A percentile compares a stretch with the other conserved stretches of the same genome.
These are phyloP conservation scores for Coelastrella sp. DNA, from an alignment of 139 green algal genomes.

Conservation along the genomic window DNA sequence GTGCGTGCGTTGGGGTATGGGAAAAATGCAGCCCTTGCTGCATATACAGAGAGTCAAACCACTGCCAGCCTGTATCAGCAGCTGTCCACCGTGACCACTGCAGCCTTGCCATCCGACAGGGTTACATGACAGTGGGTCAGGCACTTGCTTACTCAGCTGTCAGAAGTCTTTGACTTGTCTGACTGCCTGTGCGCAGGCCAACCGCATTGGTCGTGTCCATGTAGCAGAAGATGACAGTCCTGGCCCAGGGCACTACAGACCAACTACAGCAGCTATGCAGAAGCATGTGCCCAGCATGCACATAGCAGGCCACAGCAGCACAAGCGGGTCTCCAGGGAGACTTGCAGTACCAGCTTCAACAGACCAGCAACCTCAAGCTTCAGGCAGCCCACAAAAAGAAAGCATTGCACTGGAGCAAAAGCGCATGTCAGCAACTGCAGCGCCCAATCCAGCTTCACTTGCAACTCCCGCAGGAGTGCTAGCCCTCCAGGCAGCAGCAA, in stretches of 20 bases:
- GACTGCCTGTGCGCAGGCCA: not conserved
- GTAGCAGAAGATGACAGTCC: not conserved
- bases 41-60: too few species aligned
- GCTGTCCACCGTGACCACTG: too few species aligned
- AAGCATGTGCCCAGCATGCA: not conserved
- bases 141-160: too few species aligned
- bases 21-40: too few species aligned
- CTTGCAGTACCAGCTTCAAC: not conserved
- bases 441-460: not conserved
- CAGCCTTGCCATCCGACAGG: too few species aligned
- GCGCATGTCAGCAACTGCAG: not conserved
- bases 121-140: too few species aligned
- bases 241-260: constrained; percentile 19
- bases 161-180: not conserved
- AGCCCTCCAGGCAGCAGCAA: not conserved
- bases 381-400: not conserved
- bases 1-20: not conserved
- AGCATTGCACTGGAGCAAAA: not conserved
- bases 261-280: not conserved
- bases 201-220: not conserved
- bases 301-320: constrained; percentile 6
- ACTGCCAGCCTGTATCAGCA: too few species aligned
- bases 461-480: not conserved
- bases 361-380: not conserved
- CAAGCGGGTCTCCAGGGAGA: not conserved